A percentile compares a stretch with the other conserved stretches of the same genome.
Conservation (phyloP, 2,329 filamentous ascomycete species). For the Penicillium aurantiogriseum region DNA sequence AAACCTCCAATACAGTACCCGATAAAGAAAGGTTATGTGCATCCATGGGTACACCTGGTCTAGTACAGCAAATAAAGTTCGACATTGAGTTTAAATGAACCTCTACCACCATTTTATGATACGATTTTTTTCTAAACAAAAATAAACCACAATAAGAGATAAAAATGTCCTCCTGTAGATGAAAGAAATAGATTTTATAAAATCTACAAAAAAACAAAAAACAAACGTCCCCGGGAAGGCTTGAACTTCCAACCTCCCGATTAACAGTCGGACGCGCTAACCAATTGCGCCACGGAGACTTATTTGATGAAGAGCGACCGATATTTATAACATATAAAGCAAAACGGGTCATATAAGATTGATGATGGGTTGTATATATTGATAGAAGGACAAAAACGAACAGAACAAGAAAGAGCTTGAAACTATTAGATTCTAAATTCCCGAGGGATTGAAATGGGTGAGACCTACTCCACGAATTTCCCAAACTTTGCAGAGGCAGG, state of each 20-base stretch:
- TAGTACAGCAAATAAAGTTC: neutral
- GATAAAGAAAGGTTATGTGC: neutral
- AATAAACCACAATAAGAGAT: neutral
- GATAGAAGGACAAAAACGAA: neutral
- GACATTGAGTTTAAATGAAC: neutral
- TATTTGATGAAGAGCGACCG: neutral
- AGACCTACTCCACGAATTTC: neutral
- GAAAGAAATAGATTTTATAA: neutral
- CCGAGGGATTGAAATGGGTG: neutral
- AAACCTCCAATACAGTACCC: neutral
- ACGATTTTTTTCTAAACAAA: too few species aligned
- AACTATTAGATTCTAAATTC: neutral
- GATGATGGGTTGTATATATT: neutral
- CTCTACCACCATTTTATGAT: neutral
- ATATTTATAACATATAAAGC: neutral
- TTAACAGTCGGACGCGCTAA: slow-evolving; percentile 39
- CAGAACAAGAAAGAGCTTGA: neutral
- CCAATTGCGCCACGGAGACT: slow-evolving; percentile 36
- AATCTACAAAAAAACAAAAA: neutral
- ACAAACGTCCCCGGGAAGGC: slow-evolving; percentile 39
- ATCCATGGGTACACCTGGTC: neutral
- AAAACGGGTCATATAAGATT: too few species aligned
- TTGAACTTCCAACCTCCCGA: slow-evolving; percentile 43
- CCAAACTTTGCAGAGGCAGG: neutral
- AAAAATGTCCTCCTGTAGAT: neutral